Base-by-base conservation (phyloP, 73 alveolate genomes). In the Paramecium pentaurelia region DNA sequence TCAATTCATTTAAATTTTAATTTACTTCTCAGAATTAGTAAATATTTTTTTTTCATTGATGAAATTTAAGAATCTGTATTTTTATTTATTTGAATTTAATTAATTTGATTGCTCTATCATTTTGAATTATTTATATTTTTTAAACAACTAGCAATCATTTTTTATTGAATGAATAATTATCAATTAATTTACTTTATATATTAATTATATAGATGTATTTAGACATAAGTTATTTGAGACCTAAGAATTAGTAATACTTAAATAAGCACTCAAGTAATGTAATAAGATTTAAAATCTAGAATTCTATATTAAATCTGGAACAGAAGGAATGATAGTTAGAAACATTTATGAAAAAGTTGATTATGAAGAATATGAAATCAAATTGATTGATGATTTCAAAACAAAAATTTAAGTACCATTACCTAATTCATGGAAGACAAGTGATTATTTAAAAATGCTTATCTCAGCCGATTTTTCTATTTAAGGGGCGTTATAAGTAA, bases 281-380 rank as follows among this genome's bases (percentile, higher is more conserved):
- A 36, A 73, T 38, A 16, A 73, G 0, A 54, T 54, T n/a, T 54
- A 54, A 40, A 64, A 64, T 64, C 84, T 73, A 73, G 87, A 73
- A 44, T 73, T 30, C 60, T 73, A 73, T 40, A 73, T 73, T 22
- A 73, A 73, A 40, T 73, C 87, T 12, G 87, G 87, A 73, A 73
- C 60, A 8, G 87, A 73, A 30, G 87, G 87, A 3, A 40, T 40
- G 60, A 73, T 73, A 2, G 87, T 73, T 36, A 73, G 87, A 73
- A 73, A 73, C 38, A 40, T 73, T 73, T 73, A 73, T 38, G 87
- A 73, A 40, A 73, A 73, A 73, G 87, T 73, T 32, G 87, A 73
- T 37, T 73, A 73, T 73, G 87, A 73, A 37, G 87, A 73, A 73
- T 73, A 73, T 73, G 87, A 73, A 40, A 36, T 37, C 20, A 73